Evolutionary conservation across 2,329 filamentous ascomycete genomes (phyloP), one percentile per base, ranked within the genome.

Genomic region (Epichloe amarillans): DNA sequence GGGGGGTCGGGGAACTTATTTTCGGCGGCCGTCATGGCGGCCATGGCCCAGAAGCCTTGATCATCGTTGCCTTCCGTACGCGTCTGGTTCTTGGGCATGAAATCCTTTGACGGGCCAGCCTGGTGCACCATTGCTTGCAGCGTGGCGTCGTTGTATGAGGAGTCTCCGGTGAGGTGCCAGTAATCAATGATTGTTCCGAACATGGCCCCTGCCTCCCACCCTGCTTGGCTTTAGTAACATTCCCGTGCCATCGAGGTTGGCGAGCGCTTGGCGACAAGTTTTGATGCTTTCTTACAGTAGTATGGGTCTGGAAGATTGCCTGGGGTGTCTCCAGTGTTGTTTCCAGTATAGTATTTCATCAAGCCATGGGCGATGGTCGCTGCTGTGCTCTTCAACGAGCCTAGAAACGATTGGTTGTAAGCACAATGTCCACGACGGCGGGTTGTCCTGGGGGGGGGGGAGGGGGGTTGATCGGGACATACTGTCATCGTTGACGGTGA

Each of bases 21-120:
- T 66, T 94, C 88, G 38, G 84, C 83, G 2, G 88, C 88, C 10
- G 79, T 77, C 73, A 94, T 85, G 53, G 83, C 85, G 1, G 87
- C 80, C 72, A 93, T 76, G n/a, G 79, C 86, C 88, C 88, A 94
- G 67, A 93, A 91, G 5, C 85, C 83, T 64, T 88, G 84, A 58
- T 88, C 84, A 56, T 88, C 84, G 66, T 87, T 88, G 56, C 83
- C 83, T 54, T 76, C 66, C 2, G 74, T 75, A 46, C 70, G 65
- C 6, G 79, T 81, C 64, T 83, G 80, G 64, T 83, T 84, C n/a
- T 64, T 61, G 3, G 83, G 83, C 80, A 84, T 83, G 62, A 74
- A 85, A 61, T 85, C 77, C 12, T 64, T 60, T 54, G 79, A 72
- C n/a, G 73, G 66, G 39, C 80, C 78, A 36, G 70, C 73, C 62